Evolutionary conservation across 2,329 filamentous ascomycete genomes (phyloP), one percentile per base, ranked within the genome.

Genomic region (Beauveria medogensis): DNA sequence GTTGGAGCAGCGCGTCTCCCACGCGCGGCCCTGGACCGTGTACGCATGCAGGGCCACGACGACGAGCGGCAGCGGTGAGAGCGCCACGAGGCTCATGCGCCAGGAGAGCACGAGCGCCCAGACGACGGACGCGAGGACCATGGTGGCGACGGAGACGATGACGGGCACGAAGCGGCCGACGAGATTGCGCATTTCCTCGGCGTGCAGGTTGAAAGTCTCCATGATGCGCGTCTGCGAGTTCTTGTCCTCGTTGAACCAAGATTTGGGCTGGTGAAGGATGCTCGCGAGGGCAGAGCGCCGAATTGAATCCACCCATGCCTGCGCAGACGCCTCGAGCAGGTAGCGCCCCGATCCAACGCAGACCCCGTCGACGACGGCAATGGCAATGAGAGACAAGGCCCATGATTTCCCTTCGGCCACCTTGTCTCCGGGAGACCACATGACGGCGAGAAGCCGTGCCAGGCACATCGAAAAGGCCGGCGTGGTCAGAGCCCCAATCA

Each of bases 181-280:
- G 0, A 97, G 76, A 66, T 90, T 92, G 9, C 90, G 83, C 83
- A 94, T 92, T 69, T 96, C 91, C 70, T 97, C 92, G 0, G 88
- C 89, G 67, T 91, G 90, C 18, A 88, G 83, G 67, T 96, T 91
- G 0, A 97, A 80, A 50, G 82, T 88, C 63, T 90, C 86, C 1
- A 81, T 85, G 47, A 97, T 79, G 2, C 80, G 78, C 1, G 79
- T 77, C 0, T 88, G 76, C 0, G 81, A 83, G 70, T 94, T 89
- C 40, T 79, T 78, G 2, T 87, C 79, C 55, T 80, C 77, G 64
- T 91, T 87, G 66, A 96, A 96, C 87, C 92, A 97, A 5, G 81
- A 74, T 63, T 82, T 86, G 1, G 90, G 88, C 69, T 97, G 93
- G 44, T 82, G 79, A 0, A 97, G 77, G 18, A 96, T 85, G 1